Percentiles rank a stretch among this genome's conserved stretches.
Conservation (phyloP, 129 eudicot species). For the Centella asiatica region DNA sequence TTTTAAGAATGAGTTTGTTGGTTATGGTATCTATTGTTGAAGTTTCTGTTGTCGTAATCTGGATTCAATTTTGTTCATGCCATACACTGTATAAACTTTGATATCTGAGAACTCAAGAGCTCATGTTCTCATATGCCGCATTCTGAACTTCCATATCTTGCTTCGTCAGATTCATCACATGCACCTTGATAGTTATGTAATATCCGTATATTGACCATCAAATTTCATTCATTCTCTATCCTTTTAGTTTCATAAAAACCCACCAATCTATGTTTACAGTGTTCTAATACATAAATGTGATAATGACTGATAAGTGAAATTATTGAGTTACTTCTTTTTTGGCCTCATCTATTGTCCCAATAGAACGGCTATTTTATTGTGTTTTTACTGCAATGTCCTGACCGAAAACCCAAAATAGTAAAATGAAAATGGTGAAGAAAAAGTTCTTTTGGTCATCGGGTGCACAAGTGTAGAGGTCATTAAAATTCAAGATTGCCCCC, state of each 20-base stretch:
- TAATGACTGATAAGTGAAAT: not conserved
- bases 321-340: not conserved
- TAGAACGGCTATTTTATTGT: not conserved
- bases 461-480: not conserved
- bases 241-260: not conserved
- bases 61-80: too few relatives aligned
- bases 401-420: too few relatives aligned
- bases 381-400: not conserved
- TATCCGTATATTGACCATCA: not conserved
- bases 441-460: not conserved
- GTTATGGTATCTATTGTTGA: constrained; percentile 1
- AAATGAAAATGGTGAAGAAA: not conserved
- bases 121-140: constrained; percentile 10
- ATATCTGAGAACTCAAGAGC: constrained; percentile 3
- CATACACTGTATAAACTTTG: not conserved
- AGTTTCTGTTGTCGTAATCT: too few relatives aligned
- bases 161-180: constrained; percentile 10
- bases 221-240: constrained; percentile 8
- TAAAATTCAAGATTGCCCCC: not conserved
- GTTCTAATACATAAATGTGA: not conserved
- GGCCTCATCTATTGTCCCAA: not conserved
- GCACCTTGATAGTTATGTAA: constrained; percentile 1
- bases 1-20: constrained; percentile 14
- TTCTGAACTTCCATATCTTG: constrained; percentile 4
- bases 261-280: constrained; percentile 3